These are phyloP conservation scores for Globisporangium cederbergense DNA, from an alignment of 352 stramenopile genomes.

Conservation along the genomic window DNA sequence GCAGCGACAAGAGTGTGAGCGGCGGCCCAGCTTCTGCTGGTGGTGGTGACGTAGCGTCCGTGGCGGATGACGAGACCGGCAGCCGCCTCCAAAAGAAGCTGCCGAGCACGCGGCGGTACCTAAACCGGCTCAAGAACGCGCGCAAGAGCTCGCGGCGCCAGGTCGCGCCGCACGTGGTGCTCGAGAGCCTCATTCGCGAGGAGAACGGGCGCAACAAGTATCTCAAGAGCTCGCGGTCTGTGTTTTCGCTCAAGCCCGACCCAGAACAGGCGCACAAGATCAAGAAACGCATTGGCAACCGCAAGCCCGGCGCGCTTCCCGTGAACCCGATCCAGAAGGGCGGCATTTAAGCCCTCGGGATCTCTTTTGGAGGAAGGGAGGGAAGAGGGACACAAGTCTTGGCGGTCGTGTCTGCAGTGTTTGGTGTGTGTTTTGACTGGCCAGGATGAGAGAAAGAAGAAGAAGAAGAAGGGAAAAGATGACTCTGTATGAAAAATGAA, in stretches of 20 bases:
- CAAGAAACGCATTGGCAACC: constrained; percentile 71
- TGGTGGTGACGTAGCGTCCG: constrained; percentile 1
- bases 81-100: constrained; percentile 69
- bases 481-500: constrained; percentile 1
- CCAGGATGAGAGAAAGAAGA: not conserved
- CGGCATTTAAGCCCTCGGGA: constrained; percentile 31
- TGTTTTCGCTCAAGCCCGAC: constrained; percentile 70
- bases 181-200: constrained; percentile 79
- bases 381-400: not conserved
- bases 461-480: not conserved
- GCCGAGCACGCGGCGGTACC: constrained; percentile 74
- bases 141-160: constrained; percentile 57
- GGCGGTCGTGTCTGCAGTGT: not conserved
- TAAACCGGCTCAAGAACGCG: constrained; percentile 74
- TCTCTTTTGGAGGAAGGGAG: not conserved
- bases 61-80: constrained; percentile 45
- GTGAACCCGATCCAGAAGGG: constrained; percentile 67
- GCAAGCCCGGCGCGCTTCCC: constrained; percentile 60
- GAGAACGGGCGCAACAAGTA: constrained; percentile 80
- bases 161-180: constrained; percentile 67
- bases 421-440: not conserved
- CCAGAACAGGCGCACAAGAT: constrained; percentile 72
- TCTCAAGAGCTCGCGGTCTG: constrained; percentile 74
- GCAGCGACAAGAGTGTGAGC: constrained; percentile 27
- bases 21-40: constrained; percentile 18